Evolutionary conservation across 176 grass and related monocot genomes (phyloP), one percentile per base, ranked within the genome.

Genomic region (Musa beccarii): DNA sequence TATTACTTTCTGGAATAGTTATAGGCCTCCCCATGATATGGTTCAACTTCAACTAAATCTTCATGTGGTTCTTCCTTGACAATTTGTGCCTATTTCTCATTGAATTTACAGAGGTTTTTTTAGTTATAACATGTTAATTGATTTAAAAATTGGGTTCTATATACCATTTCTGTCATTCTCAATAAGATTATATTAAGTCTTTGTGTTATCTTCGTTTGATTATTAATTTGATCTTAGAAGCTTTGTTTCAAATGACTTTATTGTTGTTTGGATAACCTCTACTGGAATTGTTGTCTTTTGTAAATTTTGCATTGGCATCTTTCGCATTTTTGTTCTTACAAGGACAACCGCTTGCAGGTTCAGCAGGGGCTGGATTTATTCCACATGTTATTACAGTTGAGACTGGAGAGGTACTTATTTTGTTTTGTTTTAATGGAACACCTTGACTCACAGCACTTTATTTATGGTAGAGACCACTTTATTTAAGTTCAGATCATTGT

Each of bases 351-450:
- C 69, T 78, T 83, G 59, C 84, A 97, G 94, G 90, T 75, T 90
- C 84, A 17, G 55, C 81, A 49, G 86, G 86, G 81, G 85, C 72
- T 76, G 94, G 94, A 87, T 97, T 97, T 87, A 93, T 86, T 63
- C 94, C 94, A 63, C 90, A 97, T 89, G 86, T 93, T 63, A 84
- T 97, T 73, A 85, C 88, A 72, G 84, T 97, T 64, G 84, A 93
- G 78, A 80, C 88, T 78, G 94, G 94, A 79, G 94, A 97, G 94
- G 94, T 97, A 97, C 63, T 68, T 8, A 49, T 11, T 70, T 1
- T 70, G 15, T 70, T 9, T 51, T 19, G 49, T 19, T 9, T 9
- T 50, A 8, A 51, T 20, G 17, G 0, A 4, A 43, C 34, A 43
- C 34, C 34, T 43, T 43, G 5, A 43, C 34, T 43, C 66, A 28